Base-by-base conservation (phyloP, 2,329 filamentous ascomycete species). In the Simplicillium aogashimaense region DNA sequence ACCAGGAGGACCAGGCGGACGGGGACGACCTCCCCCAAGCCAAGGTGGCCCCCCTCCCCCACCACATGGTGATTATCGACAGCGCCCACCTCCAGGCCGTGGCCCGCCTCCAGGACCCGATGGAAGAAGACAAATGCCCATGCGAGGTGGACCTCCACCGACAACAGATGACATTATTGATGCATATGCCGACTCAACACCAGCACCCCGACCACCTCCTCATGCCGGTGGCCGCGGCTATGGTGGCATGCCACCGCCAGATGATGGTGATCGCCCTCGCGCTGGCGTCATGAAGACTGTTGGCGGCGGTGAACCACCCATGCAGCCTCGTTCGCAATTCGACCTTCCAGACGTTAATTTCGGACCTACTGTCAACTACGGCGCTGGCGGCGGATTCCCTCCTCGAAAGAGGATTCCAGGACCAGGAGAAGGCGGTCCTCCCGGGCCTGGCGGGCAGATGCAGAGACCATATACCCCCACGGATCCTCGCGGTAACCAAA, bases 231-330 rank as follows among this genome's bases (percentile, higher is more conserved):
- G 35, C 41, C 44, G 14, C 14, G 30, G 29, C 29, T 30, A 17
- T 29, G 41, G 35, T 8, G 33, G 41, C 32, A 44, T 42, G 7
- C 45, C 44, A 4, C 48, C 49, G 11, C 50, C 51, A 13, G 48
- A 50, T n/a, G 49, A 52, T 29, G 47, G 48, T 7, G 44, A 39
- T 62, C 2, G 74, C 43, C 83, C 84, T 13, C 75, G 90, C 46
- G 83, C 84, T 47, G 89, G 89, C 37, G 79, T 89, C 7, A 67
- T 90, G 55, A 88, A 83, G 56, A 87, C 83, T 2, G 80, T 89
- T 10, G 88, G 86, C 4, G 67, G 67, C n/a, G 52, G 54, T 3
- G 61, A 65, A 2, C 52, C 51, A 7, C 51, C 52, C 30, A 46
- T 40, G 20, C 50, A 45, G 32, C 43, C 42, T 33, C 44, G 43